Conservation (phyloP, 805 yeast genomes). For the Yamadazyma philogaea region DNA sequence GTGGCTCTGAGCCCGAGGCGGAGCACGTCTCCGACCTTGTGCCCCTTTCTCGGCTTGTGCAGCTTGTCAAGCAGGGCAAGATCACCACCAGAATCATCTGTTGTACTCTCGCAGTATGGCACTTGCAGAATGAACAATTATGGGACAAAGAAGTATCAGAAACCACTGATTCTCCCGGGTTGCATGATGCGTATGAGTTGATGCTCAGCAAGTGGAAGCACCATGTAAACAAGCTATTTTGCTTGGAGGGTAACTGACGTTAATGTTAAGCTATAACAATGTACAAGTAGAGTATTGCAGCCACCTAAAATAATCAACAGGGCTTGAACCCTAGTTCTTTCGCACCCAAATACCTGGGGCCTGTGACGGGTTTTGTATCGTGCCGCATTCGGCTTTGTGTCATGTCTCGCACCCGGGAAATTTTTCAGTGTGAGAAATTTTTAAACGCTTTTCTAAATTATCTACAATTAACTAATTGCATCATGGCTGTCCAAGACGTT, state of each 20-base stretch:
- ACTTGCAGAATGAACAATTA: constrained; percentile 20
- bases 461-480: constrained; percentile 7
- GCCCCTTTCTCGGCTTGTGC: background rate
- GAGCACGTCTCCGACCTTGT: background rate
- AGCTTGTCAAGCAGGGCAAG: constrained; percentile 12
- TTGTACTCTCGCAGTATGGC: constrained; percentile 37
- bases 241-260: constrained; percentile 25
- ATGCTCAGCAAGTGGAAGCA: constrained; percentile 21
- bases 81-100: constrained; percentile 32
- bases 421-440: constrained; percentile 15
- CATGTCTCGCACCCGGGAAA: constrained; percentile 8
- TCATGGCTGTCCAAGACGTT: constrained; percentile 92
- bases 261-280: background rate
- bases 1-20: background rate
- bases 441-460: constrained; percentile 8
- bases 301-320: background rate
- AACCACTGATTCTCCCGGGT: background rate
- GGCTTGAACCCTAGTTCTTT: constrained; percentile 1
- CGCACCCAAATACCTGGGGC: background rate
- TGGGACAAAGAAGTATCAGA: constrained; percentile 6
- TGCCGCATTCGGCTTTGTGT: constrained; percentile 7
- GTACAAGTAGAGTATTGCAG: background rate
- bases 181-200: background rate
- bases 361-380: background rate
- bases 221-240: constrained; percentile 31